Evolutionary conservation across 805 yeast species (phyloP).

Genomic region (Nakazawaea laoshanensis): DNA sequence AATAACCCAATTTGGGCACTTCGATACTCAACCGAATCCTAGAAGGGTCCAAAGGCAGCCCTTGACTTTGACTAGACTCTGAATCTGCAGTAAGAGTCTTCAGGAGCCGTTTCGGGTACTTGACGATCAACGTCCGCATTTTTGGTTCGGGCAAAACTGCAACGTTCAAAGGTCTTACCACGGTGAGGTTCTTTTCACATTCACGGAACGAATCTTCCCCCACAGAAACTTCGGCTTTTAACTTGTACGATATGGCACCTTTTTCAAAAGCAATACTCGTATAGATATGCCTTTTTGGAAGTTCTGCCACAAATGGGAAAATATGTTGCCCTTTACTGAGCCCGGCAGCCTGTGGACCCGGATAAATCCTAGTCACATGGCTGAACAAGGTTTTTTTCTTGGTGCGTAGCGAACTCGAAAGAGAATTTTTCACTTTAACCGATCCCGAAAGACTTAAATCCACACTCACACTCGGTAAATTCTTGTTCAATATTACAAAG

Average conservation of each 20-base stretch:
- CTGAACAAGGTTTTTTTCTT: conserved; percentile 45
- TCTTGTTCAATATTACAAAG: conserved; percentile 45
- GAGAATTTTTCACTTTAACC: conserved; percentile 42
- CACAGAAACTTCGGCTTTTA: conserved; percentile 46
- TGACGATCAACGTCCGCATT: conserved; percentile 56
- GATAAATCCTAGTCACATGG: conserved; percentile 53
- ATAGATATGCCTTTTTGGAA: conserved; percentile 67
- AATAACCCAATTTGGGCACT: conserved; percentile 56
- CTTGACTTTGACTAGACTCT: not conserved
- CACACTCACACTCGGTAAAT: conserved; percentile 43
- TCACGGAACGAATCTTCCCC: conserved; percentile 23
- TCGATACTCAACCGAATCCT: conserved; percentile 34
- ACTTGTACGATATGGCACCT: conserved; percentile 67
- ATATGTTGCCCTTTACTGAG: conserved; percentile 78
- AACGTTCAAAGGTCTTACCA: conserved; percentile 72
- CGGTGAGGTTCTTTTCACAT: conserved; percentile 50
- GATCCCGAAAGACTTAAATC: conserved; percentile 47
- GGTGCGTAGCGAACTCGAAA: conserved; percentile 43
- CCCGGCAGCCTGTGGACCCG: conserved; percentile 30
- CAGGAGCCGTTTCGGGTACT: conserved; percentile 36
- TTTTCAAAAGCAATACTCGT: conserved; percentile 77
- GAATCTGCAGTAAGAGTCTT: conserved; percentile 13
- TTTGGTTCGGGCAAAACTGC: conserved; percentile 56
- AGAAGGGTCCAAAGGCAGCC: conserved; percentile 8
- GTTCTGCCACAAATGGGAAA: conserved; percentile 75